These are phyloP conservation scores for Torulaspora microellipsoides DNA, from an alignment of 805 yeast species.

Conservation along the genomic window DNA sequence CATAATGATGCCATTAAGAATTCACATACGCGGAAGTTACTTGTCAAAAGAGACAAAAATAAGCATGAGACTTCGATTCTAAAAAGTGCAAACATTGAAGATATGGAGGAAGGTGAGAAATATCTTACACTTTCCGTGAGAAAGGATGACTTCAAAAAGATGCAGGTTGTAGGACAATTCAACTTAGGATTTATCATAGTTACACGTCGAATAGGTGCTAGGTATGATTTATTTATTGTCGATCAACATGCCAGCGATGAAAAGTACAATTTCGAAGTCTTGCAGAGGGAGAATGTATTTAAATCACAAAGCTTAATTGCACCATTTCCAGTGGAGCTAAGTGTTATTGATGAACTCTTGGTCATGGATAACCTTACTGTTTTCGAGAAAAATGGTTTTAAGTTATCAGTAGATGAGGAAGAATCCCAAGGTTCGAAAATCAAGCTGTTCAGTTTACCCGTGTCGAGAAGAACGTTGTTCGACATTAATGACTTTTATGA, in stretches of 20 bases:
- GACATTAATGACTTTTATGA: slow-evolving; percentile 67
- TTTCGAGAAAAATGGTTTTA: slow-evolving; percentile 76
- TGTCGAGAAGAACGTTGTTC: slow-evolving; percentile 65
- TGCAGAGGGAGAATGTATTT: slow-evolving; percentile 53
- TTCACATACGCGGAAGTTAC: not conserved
- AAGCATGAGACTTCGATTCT: slow-evolving; percentile 14
- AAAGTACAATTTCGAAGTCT: slow-evolving; percentile 78
- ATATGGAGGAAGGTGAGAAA: slow-evolving; percentile 51
- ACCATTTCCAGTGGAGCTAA: slow-evolving; percentile 56
- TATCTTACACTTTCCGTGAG: slow-evolving; percentile 55
- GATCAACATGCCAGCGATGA: slow-evolving; percentile 99
- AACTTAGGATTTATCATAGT: slow-evolving; percentile 92
- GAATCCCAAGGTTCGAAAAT: slow-evolving; percentile 54
- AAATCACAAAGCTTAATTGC: slow-evolving; percentile 66
- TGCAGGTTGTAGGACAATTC: slow-evolving; percentile 89
- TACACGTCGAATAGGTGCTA: slow-evolving; percentile 39
- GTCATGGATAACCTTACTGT: slow-evolving; percentile 55
- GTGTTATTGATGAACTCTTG: slow-evolving; percentile 70
- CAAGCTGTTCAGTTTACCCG: slow-evolving; percentile 60
- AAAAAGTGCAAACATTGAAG: slow-evolving; percentile 41
- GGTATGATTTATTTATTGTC: slow-evolving; percentile 68
- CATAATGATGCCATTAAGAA: not conserved
- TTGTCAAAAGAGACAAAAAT: not conserved
- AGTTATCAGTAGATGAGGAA: slow-evolving; percentile 46
- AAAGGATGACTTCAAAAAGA: slow-evolving; percentile 66